Evolutionary conservation across 176 grass and related monocot species (phyloP), one percentile per base, ranked within the genome.

Genomic region (Aegilops tauschii): DNA sequence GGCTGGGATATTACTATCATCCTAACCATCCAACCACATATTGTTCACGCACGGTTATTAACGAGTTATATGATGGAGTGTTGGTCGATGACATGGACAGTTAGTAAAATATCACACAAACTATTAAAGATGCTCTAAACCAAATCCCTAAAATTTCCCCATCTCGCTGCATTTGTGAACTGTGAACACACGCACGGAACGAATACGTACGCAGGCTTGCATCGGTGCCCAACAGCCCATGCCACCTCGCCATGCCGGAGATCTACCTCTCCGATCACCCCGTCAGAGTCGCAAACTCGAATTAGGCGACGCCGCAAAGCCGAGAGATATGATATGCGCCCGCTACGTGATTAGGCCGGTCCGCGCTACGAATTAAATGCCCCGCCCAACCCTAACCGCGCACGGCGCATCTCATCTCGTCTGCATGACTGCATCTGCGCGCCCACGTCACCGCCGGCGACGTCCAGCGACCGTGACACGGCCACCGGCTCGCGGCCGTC

Each of bases 311-410:
- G 73, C 36, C 32, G 35, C 23, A 71, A 34, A 61, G 54, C 40
- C 47, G 66, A 72, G 35, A 87, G 42, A 42, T 68, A 42, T 68
- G 36, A 39, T 42, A 86, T 76, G 62, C 39, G 37, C 27, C 58
- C 20, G 54, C 54, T 90, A 73, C 20, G 70, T 73, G 58, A 88
- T 87, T 87, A 84, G 81, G 85, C 49, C 28, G 36, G 49, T 4
- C 12, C 70, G 68, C 28, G 58, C 21, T 71, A 63, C 3, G 65
- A 76, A 79, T 61, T 39, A 12, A 74, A 31, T 4, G 68, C 68
- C 54, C 54, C 54, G 54, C 66, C 31, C 65, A 31, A 34, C 65
- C 20, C 32, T 36, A 36, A 20, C 66, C 37, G n/a, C 10, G 21
- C 21, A 45, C 25, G 37, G 27, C 69, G 11, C 17, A 70, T 39